Conservation (phyloP, 2,329 filamentous ascomycete genomes). For the Penicillium sp. region DNA sequence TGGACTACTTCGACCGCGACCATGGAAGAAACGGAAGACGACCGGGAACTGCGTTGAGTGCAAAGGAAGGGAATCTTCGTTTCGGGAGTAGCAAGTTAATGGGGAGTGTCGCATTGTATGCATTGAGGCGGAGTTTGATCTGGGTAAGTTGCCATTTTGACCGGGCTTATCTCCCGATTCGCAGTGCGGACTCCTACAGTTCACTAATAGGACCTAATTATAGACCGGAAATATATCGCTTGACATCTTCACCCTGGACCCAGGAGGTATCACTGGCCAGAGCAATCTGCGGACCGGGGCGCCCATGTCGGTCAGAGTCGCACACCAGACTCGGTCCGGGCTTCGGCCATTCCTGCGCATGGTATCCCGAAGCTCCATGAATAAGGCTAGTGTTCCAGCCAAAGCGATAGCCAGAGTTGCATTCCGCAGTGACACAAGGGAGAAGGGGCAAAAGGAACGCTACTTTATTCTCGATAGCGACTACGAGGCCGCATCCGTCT, state of each 20-base stretch:
- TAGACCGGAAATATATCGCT: slow-evolving; percentile 34
- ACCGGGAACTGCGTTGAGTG: slow-evolving; percentile 26
- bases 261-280: slow-evolving; percentile 28
- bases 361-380: slow-evolving; percentile 35
- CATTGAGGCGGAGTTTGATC: slow-evolving; percentile 34
- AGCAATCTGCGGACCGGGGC: slow-evolving; percentile 23
- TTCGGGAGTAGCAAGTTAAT: slow-evolving; percentile 37
- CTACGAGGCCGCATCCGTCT: slow-evolving; percentile 37
- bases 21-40: slow-evolving; percentile 14
- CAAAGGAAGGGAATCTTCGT: slow-evolving; percentile 29
- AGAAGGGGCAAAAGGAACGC: slow-evolving; percentile 28
- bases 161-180: neutral
- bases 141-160: slow-evolving; percentile 23
- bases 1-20: slow-evolving; percentile 33
- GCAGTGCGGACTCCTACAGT: neutral
- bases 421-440: slow-evolving; percentile 31
- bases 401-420: slow-evolving; percentile 35
- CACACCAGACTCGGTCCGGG: slow-evolving; percentile 31
- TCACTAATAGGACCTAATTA: slow-evolving; percentile 6
- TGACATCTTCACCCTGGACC: slow-evolving; percentile 37
- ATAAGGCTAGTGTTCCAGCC: slow-evolving; percentile 33
- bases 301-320: slow-evolving; percentile 30
- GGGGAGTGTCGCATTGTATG: slow-evolving; percentile 35
- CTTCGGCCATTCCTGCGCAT: slow-evolving; percentile 33
- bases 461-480: slow-evolving; percentile 35